phyloP scores from a whole-genome alignment of 495 filamentous ascomycete species.

The Chaetomium fimeti region DNA sequence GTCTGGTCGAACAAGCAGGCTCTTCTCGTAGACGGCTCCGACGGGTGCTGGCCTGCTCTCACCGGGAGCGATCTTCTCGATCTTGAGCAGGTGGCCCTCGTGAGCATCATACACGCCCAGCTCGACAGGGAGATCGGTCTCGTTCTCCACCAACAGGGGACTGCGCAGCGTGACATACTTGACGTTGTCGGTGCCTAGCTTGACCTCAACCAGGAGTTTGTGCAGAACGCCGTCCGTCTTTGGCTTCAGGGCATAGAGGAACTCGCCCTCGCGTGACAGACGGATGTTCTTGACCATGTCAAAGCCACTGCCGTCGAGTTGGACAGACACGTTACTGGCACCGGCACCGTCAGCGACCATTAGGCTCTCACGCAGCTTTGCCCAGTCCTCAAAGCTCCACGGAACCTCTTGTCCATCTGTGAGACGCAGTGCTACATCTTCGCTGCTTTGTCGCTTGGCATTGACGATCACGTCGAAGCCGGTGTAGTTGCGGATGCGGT shows the following conservation, averaged over 20 bases:
- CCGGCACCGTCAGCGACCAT: slow-evolving; percentile 73
- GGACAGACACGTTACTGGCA: slow-evolving; percentile 71
- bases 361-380: slow-evolving; percentile 87
- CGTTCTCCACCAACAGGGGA: slow-evolving; percentile 94
- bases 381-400: slow-evolving; percentile 95
- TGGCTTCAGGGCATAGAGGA: slow-evolving; percentile 79
- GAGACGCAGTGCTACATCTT: slow-evolving; percentile 67
- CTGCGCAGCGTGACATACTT: slow-evolving; percentile 97
- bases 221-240: slow-evolving; percentile 77
- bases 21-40: slow-evolving; percentile 87
- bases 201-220: slow-evolving; percentile 87
- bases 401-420: slow-evolving; percentile 86
- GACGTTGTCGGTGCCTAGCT: slow-evolving; percentile 84
- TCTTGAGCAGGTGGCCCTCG: slow-evolving; percentile 89
- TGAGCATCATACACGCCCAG: slow-evolving; percentile 87
- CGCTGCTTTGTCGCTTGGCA: slow-evolving; percentile 64
- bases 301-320: slow-evolving; percentile 90
- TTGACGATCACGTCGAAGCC: slow-evolving; percentile 85
- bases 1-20: slow-evolving; percentile 85
- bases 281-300: slow-evolving; percentile 84
- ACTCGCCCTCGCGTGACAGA: slow-evolving; percentile 90
- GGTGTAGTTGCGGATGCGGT: slow-evolving; percentile 90
- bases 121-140: slow-evolving; percentile 94
- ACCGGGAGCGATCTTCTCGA: slow-evolving; percentile 94
- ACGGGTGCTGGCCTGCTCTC: slow-evolving; percentile 89